phyloP scores from a whole-genome alignment of 805 yeast species.

The Ogataea haglerorum region DNA sequence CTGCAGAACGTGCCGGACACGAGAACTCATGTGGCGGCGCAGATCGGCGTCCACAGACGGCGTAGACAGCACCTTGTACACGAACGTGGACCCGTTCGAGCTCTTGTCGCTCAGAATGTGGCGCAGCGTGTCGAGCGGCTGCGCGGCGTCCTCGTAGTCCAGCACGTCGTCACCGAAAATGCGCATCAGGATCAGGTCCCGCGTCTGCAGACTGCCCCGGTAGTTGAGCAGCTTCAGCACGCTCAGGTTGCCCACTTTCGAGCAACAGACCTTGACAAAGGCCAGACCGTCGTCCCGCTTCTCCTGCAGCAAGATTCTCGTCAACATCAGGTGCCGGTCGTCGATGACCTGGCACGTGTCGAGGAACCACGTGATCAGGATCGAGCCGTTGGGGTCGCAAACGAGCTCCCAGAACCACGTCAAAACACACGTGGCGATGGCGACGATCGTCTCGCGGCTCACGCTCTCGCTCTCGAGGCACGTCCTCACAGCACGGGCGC shows the following conservation, averaged over 20 bases:
- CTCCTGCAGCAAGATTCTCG: constrained; percentile 23
- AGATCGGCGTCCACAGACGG: constrained; percentile 58
- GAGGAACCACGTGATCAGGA: constrained; percentile 89
- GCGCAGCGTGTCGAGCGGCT: constrained; percentile 28
- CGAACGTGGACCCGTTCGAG: constrained; percentile 68
- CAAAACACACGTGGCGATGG: constrained; percentile 75
- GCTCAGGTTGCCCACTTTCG: constrained; percentile 78
- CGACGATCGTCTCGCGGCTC: constrained; percentile 61
- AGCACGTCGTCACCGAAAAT: constrained; percentile 54
- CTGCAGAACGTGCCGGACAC: constrained; percentile 59
- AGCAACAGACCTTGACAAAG: constrained; percentile 28
- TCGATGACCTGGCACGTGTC: constrained; percentile 69
- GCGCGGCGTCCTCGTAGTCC: constrained; percentile 22
- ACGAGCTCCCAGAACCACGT: constrained; percentile 76
- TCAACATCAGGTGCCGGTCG: constrained; percentile 59
- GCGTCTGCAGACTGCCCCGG: constrained; percentile 60
- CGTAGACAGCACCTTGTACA: constrained; percentile 74
- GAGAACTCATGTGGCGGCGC: constrained; percentile 55
- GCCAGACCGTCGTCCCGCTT: constrained; percentile 8
- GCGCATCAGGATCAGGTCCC: constrained; percentile 56
- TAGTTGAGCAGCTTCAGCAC: constrained; percentile 73
- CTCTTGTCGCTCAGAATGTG: constrained; percentile 59
- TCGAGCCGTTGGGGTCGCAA: constrained; percentile 80
- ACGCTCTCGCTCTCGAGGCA: constrained; percentile 79
- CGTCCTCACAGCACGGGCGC: constrained; percentile 92